Conservation (phyloP, 805 yeast genomes). For the Metschnikowia continentalis region DNA sequence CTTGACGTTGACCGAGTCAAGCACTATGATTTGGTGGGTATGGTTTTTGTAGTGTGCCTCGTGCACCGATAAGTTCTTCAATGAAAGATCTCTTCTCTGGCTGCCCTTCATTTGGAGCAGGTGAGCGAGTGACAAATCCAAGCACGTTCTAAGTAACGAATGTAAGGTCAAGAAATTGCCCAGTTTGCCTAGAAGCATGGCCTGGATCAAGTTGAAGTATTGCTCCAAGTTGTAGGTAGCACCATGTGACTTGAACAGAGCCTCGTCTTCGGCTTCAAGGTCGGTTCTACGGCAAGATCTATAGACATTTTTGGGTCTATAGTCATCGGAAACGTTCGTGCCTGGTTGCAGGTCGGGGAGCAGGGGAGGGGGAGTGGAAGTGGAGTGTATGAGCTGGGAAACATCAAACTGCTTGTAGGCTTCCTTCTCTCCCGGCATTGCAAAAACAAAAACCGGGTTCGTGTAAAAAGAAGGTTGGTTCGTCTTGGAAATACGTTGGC, state of each 20-base stretch:
- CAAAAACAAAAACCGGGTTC: background rate
- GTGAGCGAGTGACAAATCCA: constrained; percentile 25
- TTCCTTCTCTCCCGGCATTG: constrained; percentile 1
- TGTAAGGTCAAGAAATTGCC: constrained; percentile 17
- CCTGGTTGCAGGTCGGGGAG: too few relatives aligned
- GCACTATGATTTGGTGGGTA: background rate
- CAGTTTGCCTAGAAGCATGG: background rate
- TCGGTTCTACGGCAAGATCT: background rate
- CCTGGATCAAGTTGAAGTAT: background rate
- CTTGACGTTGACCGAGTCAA: background rate
- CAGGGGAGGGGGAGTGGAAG: background rate
- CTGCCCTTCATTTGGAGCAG: constrained; percentile 18
- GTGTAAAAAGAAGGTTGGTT: background rate
- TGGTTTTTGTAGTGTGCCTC: background rate
- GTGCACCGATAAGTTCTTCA: constrained; percentile 17
- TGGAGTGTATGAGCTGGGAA: constrained; percentile 1
- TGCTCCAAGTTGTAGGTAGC: background rate
- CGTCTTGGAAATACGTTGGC: too few relatives aligned
- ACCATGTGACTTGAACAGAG: background rate
- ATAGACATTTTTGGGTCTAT: too few relatives aligned
- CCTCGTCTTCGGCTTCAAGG: background rate
- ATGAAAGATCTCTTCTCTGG: constrained; percentile 24
- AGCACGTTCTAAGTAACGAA: constrained; percentile 21
- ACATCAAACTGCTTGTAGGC: constrained; percentile 2
- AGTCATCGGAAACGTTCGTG: too few relatives aligned